Evolutionary conservation across 2,329 filamentous ascomycete species (phyloP), one percentile per base, ranked within the genome.

Genomic region (Colletotrichum liriopes): DNA sequence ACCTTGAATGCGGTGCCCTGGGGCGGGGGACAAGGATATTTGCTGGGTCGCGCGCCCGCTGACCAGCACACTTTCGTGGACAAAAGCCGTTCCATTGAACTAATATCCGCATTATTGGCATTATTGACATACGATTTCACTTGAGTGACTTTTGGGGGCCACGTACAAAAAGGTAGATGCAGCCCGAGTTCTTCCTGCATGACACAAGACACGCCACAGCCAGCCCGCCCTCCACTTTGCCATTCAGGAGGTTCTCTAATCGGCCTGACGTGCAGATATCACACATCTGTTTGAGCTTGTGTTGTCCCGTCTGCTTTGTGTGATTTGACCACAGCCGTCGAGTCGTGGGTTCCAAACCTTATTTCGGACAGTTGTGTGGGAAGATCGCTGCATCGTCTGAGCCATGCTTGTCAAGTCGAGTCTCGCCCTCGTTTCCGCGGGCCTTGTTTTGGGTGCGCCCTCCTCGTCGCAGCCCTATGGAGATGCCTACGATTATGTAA

Each of bases 401-500:
- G 60, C 54, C 54, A 74, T 74, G 72, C 70, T 74, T 61, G 60
- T 72, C 55, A 70, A 68, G 51, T 66, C 56, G 60, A 60, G 55
- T 37, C 65, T 74, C 56, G n/a, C 65, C 43, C 26, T 67, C 47
- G 69, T 65, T 23, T 47, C 60, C 37, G 70, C 61, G 58, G 70
- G 51, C 47, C 52, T 54, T 32, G 65, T 47, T 35, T 52, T 51
- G 51, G 72, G 49, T 26, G 70, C 61, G 37, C 59, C 72, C 32
- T 59, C 43, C 29, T 32, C 43, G 64, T 49, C 49, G 43, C 68
- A 67, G 54, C 35, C 60, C 23, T 32, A 51, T 58, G 65, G 52
- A 51, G 51, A 63, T 8, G 29, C 39, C 41, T 73, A 73, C 70
- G 72, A 74, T 66, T 74, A 74, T 73, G 72, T 74, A 73, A 69